phyloP scores from a whole-genome alignment of 2,329 filamentous ascomycete genomes.

The Metarhizium brunneum region DNA sequence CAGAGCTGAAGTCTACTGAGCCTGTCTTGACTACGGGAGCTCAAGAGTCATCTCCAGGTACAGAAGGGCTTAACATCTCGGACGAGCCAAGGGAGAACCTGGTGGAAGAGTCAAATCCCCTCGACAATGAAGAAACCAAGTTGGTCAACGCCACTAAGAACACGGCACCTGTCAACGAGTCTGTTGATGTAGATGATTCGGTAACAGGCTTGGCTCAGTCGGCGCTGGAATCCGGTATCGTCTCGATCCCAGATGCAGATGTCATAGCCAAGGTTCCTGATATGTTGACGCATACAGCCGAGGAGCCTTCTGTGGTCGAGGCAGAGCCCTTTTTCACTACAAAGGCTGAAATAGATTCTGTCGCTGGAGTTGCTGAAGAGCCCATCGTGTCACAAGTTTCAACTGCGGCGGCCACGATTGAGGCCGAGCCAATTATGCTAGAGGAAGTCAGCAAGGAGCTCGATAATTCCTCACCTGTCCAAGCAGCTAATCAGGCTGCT shows the following conservation, averaged over 20 bases:
- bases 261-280: background rate
- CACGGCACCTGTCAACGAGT: background rate
- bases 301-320: background rate
- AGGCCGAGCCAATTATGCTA: background rate
- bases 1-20: background rate
- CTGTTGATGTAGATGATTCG: background rate
- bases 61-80: background rate
- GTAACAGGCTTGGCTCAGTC: background rate
- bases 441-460: background rate
- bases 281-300: background rate
- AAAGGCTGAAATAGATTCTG: background rate
- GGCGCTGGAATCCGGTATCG: background rate
- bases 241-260: background rate
- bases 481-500: background rate
- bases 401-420: background rate
- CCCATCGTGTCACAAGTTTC: background rate
- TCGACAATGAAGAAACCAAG: background rate
- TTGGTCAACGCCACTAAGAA: background rate
- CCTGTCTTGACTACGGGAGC: background rate
- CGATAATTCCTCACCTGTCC: background rate
- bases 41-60: background rate
- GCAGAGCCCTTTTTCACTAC: background rate
- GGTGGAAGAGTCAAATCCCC: background rate
- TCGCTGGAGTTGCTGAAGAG: background rate
- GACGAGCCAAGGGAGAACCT: background rate